Conservation (phyloP, 352 stramenopile genomes). For the Thalassiosira exigua region DNA sequence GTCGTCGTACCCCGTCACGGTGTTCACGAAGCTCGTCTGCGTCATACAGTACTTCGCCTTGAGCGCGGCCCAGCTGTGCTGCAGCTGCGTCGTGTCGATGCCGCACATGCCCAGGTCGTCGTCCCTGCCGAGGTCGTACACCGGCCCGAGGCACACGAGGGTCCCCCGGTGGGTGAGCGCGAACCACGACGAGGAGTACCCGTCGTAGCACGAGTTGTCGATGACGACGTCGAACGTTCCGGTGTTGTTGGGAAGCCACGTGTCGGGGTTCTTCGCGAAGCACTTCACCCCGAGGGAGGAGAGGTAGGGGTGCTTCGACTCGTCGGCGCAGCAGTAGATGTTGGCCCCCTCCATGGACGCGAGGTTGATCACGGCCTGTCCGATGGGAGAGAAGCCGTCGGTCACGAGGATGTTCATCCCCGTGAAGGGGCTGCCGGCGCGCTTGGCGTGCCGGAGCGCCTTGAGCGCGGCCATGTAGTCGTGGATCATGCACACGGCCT, state of each 20-base stretch:
- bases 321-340: conserved; percentile 52
- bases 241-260: conserved; percentile 40
- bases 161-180: conserved; percentile 36
- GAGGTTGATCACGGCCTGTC: conserved; percentile 58
- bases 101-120: neutral
- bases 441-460: conserved; percentile 31
- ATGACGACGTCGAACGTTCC: conserved; percentile 66
- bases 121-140: conserved; percentile 8
- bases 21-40: conserved; percentile 38
- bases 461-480: conserved; percentile 68
- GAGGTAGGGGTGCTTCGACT: conserved; percentile 9
- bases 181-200: conserved; percentile 19
- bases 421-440: conserved; percentile 4
- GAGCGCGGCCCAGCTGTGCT: conserved; percentile 16
- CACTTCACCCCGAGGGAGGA: neutral
- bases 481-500: conserved; percentile 60
- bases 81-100: conserved; percentile 21
- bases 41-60: conserved; percentile 48
- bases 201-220: conserved; percentile 52
- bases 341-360: conserved; percentile 45
- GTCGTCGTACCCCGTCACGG: conserved; percentile 34
- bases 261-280: conserved; percentile 30
- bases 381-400: conserved; percentile 48
- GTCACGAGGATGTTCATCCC: conserved; percentile 52
- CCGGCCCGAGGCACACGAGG: conserved; percentile 38